These are phyloP conservation scores for Erodium chrysanthum DNA, from an alignment of 441 rosid genomes.

Conservation along the genomic window DNA sequence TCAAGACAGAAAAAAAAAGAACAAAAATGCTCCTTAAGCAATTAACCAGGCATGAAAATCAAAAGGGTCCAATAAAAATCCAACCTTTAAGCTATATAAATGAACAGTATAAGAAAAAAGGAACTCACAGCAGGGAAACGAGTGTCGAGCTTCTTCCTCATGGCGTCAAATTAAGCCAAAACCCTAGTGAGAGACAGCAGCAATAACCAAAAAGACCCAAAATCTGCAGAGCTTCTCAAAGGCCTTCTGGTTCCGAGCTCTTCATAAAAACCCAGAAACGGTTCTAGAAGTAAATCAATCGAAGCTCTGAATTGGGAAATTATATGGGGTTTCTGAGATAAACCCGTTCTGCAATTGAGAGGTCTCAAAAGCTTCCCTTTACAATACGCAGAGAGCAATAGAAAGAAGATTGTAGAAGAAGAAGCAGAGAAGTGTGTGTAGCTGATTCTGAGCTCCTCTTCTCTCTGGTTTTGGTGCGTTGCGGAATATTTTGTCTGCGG, in stretches of 20 bases:
- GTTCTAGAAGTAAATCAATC: not conserved
- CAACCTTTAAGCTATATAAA: not conserved
- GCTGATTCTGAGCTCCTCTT: too few relatives aligned
- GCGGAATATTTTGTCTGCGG: not conserved
- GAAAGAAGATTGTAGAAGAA: too few relatives aligned
- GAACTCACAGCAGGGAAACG: slow-evolving; percentile 27
- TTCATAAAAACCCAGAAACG: not conserved
- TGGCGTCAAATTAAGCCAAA: not conserved
- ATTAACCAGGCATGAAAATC: not conserved
- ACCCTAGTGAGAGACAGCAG: not conserved
- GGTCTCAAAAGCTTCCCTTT: not conserved
- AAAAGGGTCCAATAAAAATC: not conserved
- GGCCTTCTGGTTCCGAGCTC: not conserved
- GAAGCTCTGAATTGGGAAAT: not conserved
- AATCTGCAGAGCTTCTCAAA: not conserved
- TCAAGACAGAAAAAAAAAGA: not conserved
- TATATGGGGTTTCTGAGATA: not conserved
- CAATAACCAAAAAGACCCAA: not conserved
- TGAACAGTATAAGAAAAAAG: not conserved
- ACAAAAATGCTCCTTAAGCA: too few relatives aligned
- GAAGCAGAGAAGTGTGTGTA: too few relatives aligned
- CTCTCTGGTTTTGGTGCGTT: not conserved
- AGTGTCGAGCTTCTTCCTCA: slow-evolving; percentile 29
- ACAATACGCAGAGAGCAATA: too few relatives aligned
- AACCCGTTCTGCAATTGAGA: not conserved